These are phyloP conservation scores for Xylariaceae sp. DNA, from an alignment of 2,329 filamentous ascomycete species.

Conservation along the genomic window DNA sequence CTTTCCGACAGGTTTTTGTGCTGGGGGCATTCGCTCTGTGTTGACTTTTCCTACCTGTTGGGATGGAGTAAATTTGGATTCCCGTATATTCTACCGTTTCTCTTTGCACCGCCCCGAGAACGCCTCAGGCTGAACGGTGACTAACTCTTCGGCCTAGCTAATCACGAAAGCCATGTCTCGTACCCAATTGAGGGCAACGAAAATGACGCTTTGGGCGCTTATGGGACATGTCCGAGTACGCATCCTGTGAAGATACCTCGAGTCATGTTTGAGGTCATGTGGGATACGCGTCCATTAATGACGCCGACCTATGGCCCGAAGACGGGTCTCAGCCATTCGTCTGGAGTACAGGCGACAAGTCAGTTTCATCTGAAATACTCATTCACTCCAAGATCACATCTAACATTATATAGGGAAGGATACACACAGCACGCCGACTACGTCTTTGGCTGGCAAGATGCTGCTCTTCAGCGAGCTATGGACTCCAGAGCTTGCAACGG, in stretches of 20 bases:
- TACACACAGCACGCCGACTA: slow-evolving; percentile 36
- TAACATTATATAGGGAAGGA: slow-evolving; percentile 15
- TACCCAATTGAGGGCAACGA: slow-evolving; percentile 38
- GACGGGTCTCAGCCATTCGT: slow-evolving; percentile 32
- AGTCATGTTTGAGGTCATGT: slow-evolving; percentile 53
- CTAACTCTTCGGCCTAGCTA: too few species aligned
- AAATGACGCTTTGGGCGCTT: slow-evolving; percentile 29
- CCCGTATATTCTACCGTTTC: too few species aligned
- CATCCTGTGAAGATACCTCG: slow-evolving; percentile 54
- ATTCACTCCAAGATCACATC: background rate
- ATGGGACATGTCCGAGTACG: slow-evolving; percentile 43
- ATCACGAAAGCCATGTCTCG: slow-evolving; percentile 49
- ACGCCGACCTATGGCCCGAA: slow-evolving; percentile 21
- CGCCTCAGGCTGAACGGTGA: too few species aligned
- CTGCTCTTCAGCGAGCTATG: slow-evolving; percentile 40
- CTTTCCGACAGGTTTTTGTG: slow-evolving; percentile 50
- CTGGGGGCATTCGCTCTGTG: slow-evolving; percentile 44
- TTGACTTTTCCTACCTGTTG: slow-evolving; percentile 55
- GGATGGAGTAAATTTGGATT: slow-evolving; percentile 48
- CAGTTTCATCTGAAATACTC: background rate
- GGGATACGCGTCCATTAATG: slow-evolving; percentile 36
- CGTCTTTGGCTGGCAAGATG: slow-evolving; percentile 40
- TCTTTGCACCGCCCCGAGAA: too few species aligned
- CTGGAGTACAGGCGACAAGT: slow-evolving; percentile 26
- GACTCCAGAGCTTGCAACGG: slow-evolving; percentile 35